phyloP scores from a whole-genome alignment of 106 monocot species.

The Platanthera guangdongensis region DNA sequence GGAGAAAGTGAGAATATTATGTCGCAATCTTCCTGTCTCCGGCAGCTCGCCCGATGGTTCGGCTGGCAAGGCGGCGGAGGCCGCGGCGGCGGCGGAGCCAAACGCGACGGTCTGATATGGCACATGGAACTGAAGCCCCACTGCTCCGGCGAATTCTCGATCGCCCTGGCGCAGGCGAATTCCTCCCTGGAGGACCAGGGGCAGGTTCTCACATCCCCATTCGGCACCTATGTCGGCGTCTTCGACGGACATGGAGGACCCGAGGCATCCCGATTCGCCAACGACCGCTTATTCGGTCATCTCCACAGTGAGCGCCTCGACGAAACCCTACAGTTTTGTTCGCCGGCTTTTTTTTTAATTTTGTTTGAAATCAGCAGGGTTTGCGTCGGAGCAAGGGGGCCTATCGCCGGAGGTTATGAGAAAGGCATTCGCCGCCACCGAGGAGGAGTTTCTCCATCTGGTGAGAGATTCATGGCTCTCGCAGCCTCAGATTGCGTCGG shows the following conservation, averaged over 20 bases:
- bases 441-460: conserved; percentile 40
- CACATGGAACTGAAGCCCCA: conserved; percentile 43
- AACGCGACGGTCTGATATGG: conserved; percentile 33
- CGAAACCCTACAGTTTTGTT: neutral
- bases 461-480: conserved; percentile 29
- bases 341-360: neutral
- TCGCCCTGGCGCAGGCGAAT: conserved; percentile 48
- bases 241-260: conserved; percentile 61
- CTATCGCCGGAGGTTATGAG: conserved; percentile 41
- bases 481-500: conserved; percentile 40
- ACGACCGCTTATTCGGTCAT: conserved; percentile 28
- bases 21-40: neutral
- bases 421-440: conserved; percentile 42
- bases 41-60: neutral
- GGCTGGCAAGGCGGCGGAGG: conserved; percentile 4
- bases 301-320: conserved; percentile 25
- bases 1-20: neutral
- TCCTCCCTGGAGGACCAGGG: conserved; percentile 41
- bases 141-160: conserved; percentile 45
- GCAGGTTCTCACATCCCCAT: conserved; percentile 38
- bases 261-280: conserved; percentile 50
- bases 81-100: neutral
- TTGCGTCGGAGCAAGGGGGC: conserved; percentile 37
- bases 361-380: conserved; percentile 9
- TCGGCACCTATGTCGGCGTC: conserved; percentile 38